A percentile compares a stretch with the other conserved stretches of the same genome.
Evolutionary conservation across 208 protist species (phyloP).

Genomic region (Leishmania mexicana): DNA sequence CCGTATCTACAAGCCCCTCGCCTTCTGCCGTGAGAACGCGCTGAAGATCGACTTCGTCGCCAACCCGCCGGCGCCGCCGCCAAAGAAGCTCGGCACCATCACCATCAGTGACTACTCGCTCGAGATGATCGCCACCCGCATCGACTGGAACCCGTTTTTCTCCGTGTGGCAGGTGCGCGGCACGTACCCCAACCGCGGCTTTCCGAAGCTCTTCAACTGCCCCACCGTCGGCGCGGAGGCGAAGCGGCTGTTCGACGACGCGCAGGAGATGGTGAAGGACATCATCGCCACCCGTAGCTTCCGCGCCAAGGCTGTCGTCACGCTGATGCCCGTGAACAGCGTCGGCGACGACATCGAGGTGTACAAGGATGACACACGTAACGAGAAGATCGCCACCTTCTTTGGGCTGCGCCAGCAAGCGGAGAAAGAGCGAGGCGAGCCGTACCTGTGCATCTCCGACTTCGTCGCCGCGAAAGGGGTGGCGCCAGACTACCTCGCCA

Average conservation of each 20-base stretch:
- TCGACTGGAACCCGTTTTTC: conserved; percentile 98
- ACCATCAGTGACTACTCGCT: conserved; percentile 86
- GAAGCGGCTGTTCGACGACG: conserved; percentile 92
- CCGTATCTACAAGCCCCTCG: conserved; percentile 82
- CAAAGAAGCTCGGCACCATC: conserved; percentile 69
- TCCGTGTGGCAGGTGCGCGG: conserved; percentile 95
- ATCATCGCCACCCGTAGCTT: conserved; percentile 88
- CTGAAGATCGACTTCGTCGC: conserved; percentile 76
- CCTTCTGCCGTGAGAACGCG: conserved; percentile 58
- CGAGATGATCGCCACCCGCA: conserved; percentile 84
- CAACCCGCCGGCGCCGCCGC: conserved; percentile 54
- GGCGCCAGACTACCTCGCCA: conserved; percentile 93
- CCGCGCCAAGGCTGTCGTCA: conserved; percentile 75
- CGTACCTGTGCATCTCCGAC: conserved; percentile 93
- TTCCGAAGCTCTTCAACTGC: conserved; percentile 98
- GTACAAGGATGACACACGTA: conserved; percentile 69
- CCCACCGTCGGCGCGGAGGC: conserved; percentile 93
- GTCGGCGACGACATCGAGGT: conserved; percentile 95
- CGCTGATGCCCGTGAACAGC: conserved; percentile 91
- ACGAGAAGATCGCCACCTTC: conserved; percentile 52
- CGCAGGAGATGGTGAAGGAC: conserved; percentile 82
- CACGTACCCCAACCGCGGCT: conserved; percentile 95
- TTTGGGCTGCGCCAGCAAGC: conserved; percentile 93
- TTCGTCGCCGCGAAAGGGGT: conserved; percentile 92
- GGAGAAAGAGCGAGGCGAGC: conserved; percentile 90